A percentile compares a stretch with the other conserved stretches of the same genome.
Evolutionary conservation across 2,329 filamentous ascomycete genomes (phyloP).

Genomic region (Sodiomyces alkalinus): DNA sequence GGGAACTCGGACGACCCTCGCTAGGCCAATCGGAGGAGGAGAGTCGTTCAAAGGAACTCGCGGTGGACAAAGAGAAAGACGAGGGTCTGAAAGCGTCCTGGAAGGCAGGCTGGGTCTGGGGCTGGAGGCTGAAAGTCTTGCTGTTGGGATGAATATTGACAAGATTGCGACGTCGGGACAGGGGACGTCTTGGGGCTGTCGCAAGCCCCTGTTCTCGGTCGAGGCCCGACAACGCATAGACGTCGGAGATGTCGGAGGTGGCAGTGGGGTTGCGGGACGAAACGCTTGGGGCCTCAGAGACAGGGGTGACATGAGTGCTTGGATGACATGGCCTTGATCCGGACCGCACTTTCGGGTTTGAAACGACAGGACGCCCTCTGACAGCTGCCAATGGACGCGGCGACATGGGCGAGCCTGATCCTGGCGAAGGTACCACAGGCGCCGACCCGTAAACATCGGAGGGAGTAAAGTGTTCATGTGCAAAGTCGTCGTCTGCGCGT

Average conservation of each 20-base stretch:
- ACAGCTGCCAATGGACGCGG: slow-evolving; percentile 20
- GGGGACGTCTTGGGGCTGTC: slow-evolving; percentile 13
- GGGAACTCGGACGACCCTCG: slow-evolving; percentile 31
- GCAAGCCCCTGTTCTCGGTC: slow-evolving; percentile 3
- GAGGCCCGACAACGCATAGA: slow-evolving; percentile 19
- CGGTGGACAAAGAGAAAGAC: slow-evolving; percentile 27
- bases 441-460: no score
- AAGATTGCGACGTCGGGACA: slow-evolving; percentile 25
- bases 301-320: slow-evolving; percentile 20
- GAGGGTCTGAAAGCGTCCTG: slow-evolving; percentile 23
- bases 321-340: slow-evolving; percentile 15
- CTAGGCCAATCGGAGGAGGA: slow-evolving; percentile 32
- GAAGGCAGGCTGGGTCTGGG: slow-evolving; percentile 11
- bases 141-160: slow-evolving; percentile 36
- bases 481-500: no score
- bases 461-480: no score
- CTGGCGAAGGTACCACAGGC: slow-evolving; percentile 4
- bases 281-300: slow-evolving; percentile 20
- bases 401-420: slow-evolving; percentile 3
- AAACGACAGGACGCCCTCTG: slow-evolving; percentile 25
- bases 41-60: slow-evolving; percentile 32
- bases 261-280: slow-evolving; percentile 12
- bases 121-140: slow-evolving; percentile 40
- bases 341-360: slow-evolving; percentile 26
- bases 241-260: slow-evolving; percentile 17